Evolutionary conservation across 495 filamentous ascomycete genomes (phyloP), one percentile per base, ranked within the genome.

Genomic region (Penicillium desertorum): DNA sequence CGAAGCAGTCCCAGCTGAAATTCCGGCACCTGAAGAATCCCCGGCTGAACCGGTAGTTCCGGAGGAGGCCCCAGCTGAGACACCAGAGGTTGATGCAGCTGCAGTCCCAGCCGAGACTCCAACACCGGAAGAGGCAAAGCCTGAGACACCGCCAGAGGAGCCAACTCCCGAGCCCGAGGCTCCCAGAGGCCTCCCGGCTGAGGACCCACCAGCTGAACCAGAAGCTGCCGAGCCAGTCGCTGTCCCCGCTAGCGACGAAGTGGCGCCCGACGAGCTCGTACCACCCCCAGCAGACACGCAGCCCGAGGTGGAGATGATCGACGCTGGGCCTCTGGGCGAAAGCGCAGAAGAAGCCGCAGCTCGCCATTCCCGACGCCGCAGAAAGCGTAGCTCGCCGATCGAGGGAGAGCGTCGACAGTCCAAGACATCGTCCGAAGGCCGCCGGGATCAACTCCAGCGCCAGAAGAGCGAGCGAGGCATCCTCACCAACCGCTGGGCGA

Each of bases 401-500:
- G 66, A 72, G 6, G 63, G 65, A 11, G 72, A 76, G 32, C 72
- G 70, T 41, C 66, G 70, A 5, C 60, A 66, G 29, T 74, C 75
- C 1, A 78, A 69, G 48, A 67, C 67, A 25, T 76, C 70, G 0
- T 76, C 71, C 1, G 74, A 78, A 29, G 71, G 68, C n/a, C 67
- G 65, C 45, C 62, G 61, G 16, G 63, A 66, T 23, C 60, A 61
- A 17, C 58, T 70, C 9, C 45, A 66, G 53, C 69, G 70, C 27
- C 71, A 71, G 45, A 78, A 76, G 63, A 70, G 67, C 39, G 72
- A 75, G 1, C 70, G 71, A 45, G 58, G 62, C 29, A 16, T 71
- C 4, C 58, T 78, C 48, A 72, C 68, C 12, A 73, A 72, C 48
- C 69, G 73, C 29, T 79, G 73, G 74, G 62, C 70, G 8, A 70